Evolutionary conservation across 2,329 filamentous ascomycete genomes (phyloP), one percentile per base, ranked within the genome.

Genomic region (Fusarium haematococcum): DNA sequence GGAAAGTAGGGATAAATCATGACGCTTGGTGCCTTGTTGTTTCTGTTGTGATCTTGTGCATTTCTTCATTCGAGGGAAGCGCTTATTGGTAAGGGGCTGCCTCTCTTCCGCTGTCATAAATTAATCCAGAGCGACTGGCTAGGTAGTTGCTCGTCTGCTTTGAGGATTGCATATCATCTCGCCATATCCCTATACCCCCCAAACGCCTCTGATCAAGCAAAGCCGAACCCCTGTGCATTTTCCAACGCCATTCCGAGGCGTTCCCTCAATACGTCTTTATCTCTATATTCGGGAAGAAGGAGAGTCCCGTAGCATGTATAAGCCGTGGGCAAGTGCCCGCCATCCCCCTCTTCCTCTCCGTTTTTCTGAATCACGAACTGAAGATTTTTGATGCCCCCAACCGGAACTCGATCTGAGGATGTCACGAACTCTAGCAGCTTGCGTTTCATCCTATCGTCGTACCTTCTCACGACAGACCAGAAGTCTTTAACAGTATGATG

Each of bases 221-320:
- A 93, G 25, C 96, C 97, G 85, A 98, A 98, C 0, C 97, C 96
- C 79, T 93, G 92, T 9, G 93, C 91, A 83, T 98, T 97, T 83
- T 96, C 91, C 79, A 99, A 86, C 62, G 97, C 97, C 87, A 97
- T 91, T n/a, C 86, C 88, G 79, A 99, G 83, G 79, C 95, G 94
- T 83, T 92, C 88, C 80, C 88, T 88, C 79, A 99, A 81, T 39
- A 93, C 90, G 68, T 93, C 91, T 79, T 87, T 90, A 43, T 90
- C 90, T 63, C 85, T 88, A 82, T 98, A 99, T 83, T 95, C 92
- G 1, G 97, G 97, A 70, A 99, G 82, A 74, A 97, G 84, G 54
- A 99, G 84, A 57, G 94, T 95, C 2, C 96, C 95, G 84, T 98
- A 98, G 83, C 97, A 99, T 0, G 97, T 99, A 79, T 95, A 93